A percentile compares a stretch with the other conserved stretches of the same genome.
Conservation (phyloP, 1,139 yeast species). For the Magnusiomyces magnusii region DNA sequence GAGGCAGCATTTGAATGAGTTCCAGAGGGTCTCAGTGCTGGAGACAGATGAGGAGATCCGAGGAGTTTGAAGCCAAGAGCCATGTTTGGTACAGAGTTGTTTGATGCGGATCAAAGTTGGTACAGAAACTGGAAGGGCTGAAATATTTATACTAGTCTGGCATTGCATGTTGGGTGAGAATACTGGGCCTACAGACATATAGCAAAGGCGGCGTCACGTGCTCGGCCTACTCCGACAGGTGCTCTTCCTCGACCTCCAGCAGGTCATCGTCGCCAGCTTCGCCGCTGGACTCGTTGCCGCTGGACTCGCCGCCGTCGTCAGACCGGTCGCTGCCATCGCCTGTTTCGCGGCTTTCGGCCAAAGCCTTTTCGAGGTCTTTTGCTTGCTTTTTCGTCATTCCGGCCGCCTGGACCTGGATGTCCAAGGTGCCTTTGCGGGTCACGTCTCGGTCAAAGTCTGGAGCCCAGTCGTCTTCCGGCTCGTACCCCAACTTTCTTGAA, state of each 20-base stretch:
- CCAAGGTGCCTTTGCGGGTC: constrained; percentile 57
- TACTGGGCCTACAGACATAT: too few species aligned
- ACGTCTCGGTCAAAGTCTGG: constrained; percentile 79
- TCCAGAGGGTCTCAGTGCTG: not conserved
- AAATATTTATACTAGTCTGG: not conserved
- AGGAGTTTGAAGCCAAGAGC: not conserved
- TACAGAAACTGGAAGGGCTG: not conserved
- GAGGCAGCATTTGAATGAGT: not conserved
- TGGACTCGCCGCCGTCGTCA: not conserved
- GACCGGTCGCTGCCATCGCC: constrained; percentile 13
- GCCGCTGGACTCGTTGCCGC: not conserved
- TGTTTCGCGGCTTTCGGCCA: constrained; percentile 50
- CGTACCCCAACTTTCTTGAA: constrained; percentile 65
- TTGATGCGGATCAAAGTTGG: not conserved
- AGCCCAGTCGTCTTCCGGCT: constrained; percentile 54
- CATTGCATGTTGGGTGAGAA: too few species aligned
- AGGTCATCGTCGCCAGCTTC: constrained; percentile 1
- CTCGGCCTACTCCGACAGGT: not conserved
- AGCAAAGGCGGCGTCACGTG: not conserved
- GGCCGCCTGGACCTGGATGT: constrained; percentile 80
- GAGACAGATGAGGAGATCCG: not conserved
- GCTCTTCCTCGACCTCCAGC: constrained; percentile 4
- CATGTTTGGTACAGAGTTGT: not conserved
- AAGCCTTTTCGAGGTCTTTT: constrained; percentile 68
- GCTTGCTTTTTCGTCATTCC: constrained; percentile 75